Conservation (phyloP, 1,139 yeast species). For the Debaryomyces subglobosus region DNA sequence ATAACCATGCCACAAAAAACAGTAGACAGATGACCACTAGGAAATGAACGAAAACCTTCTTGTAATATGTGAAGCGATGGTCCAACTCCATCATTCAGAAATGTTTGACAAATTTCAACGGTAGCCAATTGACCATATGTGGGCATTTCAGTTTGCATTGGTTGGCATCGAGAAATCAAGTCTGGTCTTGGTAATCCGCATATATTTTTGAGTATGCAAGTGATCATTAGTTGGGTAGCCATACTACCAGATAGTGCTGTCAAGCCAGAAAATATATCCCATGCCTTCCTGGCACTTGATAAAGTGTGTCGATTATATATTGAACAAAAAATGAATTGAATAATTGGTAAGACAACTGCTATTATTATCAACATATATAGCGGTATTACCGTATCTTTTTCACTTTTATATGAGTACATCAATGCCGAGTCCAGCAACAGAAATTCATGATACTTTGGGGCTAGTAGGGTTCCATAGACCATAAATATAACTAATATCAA, state of each 20-base stretch:
- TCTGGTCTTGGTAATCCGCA: slow-evolving; percentile 54
- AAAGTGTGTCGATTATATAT: slow-evolving; percentile 18
- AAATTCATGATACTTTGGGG: slow-evolving; percentile 48
- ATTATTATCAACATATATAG: slow-evolving; percentile 30
- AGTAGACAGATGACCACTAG: slow-evolving; percentile 56
- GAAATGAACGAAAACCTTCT: slow-evolving; percentile 55
- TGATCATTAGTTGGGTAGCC: slow-evolving; percentile 42
- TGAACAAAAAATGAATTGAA: slow-evolving; percentile 29
- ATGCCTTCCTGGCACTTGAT: slow-evolving; percentile 29
- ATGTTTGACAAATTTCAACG: slow-evolving; percentile 38
- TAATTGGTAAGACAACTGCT: slow-evolving; percentile 36
- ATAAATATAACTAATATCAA: slow-evolving; percentile 25
- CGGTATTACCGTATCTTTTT: slow-evolving; percentile 35
- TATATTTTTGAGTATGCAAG: slow-evolving; percentile 46
- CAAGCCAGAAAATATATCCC: slow-evolving; percentile 46
- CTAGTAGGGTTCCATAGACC: slow-evolving; percentile 34
- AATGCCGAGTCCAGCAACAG: slow-evolving; percentile 33
- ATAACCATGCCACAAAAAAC: slow-evolving; percentile 48
- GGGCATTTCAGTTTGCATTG: slow-evolving; percentile 18
- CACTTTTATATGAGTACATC: slow-evolving; percentile 37
- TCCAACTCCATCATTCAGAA: neutral
- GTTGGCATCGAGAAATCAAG: slow-evolving; percentile 45
- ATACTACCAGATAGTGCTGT: slow-evolving; percentile 43
- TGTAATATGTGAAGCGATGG: slow-evolving; percentile 28
- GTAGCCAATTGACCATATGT: slow-evolving; percentile 26